A percentile compares a stretch with the other conserved stretches of the same genome.
phyloP scores from a whole-genome alignment of 2,329 filamentous ascomycete genomes.

The Dactylella cylindrospora region DNA sequence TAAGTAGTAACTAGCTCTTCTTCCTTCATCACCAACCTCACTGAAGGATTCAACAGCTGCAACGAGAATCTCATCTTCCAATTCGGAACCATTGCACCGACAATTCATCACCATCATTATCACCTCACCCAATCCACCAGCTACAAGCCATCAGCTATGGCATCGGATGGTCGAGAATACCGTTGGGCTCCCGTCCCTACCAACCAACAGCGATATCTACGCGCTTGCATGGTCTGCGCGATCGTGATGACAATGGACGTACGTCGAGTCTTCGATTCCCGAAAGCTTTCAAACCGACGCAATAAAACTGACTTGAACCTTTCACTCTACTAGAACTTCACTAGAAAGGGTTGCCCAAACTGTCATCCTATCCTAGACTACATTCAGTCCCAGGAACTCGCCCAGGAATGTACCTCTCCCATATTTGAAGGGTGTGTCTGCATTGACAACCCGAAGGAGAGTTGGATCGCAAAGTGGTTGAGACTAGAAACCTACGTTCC shows the following conservation, averaged over 20 bases:
- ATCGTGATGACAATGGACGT: constrained; percentile 82
- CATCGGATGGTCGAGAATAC: constrained; percentile 32
- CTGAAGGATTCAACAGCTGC: too few relatives aligned
- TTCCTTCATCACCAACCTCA: background rate
- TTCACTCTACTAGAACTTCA: constrained; percentile 67
- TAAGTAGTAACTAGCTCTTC: too few relatives aligned
- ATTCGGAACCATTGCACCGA: too few relatives aligned
- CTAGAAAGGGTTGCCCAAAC: constrained; percentile 86
- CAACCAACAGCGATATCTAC: constrained; percentile 79
- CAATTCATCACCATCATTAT: constrained; percentile 13
- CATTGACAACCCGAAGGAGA: constrained; percentile 75
- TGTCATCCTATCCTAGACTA: constrained; percentile 92
- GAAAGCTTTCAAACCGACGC: constrained; percentile 1
- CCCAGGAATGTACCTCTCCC: constrained; percentile 90
- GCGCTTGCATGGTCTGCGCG: constrained; percentile 98
- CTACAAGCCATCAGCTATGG: constrained; percentile 18
- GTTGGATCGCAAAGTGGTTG: constrained; percentile 98
- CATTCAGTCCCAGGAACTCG: constrained; percentile 72
- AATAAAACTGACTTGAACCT: constrained; percentile 21
- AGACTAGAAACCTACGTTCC: constrained; percentile 82
- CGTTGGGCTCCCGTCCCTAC: constrained; percentile 52
- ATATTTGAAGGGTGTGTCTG: constrained; percentile 93
- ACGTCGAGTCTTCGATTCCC: constrained; percentile 50
- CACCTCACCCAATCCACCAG: background rate
- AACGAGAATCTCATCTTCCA: too few relatives aligned